phyloP scores from a whole-genome alignment of 176 grass and related monocot species.

The Oropetium thomaeum region DNA sequence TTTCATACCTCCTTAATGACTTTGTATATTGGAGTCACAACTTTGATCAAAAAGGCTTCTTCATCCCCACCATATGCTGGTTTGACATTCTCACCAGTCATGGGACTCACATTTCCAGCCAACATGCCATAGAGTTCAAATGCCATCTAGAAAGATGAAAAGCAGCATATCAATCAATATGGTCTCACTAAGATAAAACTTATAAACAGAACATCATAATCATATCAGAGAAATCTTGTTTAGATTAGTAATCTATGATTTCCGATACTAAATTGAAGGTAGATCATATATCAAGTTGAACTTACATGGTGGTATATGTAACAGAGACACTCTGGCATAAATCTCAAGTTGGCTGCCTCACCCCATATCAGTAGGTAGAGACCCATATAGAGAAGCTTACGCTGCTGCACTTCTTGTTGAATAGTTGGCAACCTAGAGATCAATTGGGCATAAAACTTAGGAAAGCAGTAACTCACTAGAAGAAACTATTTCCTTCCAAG shows the following conservation, averaged over 20 bases:
- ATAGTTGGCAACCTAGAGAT: slow-evolving; percentile 85
- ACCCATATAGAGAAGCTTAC: slow-evolving; percentile 97
- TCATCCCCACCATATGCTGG: slow-evolving; percentile 87
- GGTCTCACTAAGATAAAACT: not conserved
- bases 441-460: not conserved
- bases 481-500: not conserved
- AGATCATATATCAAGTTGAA: not conserved
- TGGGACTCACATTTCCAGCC: slow-evolving; percentile 80
- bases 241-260: not conserved
- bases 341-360: slow-evolving; percentile 96
- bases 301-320: slow-evolving; percentile 99
- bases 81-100: slow-evolving; percentile 91
- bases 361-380: slow-evolving; percentile 96
- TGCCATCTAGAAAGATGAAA: slow-evolving; percentile 68
- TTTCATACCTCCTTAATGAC: slow-evolving; percentile 69
- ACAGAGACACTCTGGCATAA: slow-evolving; percentile 96
- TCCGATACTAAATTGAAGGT: not conserved
- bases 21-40: slow-evolving; percentile 85
- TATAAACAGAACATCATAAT: not conserved
- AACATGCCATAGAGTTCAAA: slow-evolving; percentile 94
- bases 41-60: slow-evolving; percentile 84
- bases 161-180: slow-evolving; percentile 10
- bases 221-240: not conserved
- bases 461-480: not conserved
- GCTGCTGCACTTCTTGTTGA: slow-evolving; percentile 97